Conservation (phyloP, 371 early-diverging fungal genomes). For the Circinella minor region DNA sequence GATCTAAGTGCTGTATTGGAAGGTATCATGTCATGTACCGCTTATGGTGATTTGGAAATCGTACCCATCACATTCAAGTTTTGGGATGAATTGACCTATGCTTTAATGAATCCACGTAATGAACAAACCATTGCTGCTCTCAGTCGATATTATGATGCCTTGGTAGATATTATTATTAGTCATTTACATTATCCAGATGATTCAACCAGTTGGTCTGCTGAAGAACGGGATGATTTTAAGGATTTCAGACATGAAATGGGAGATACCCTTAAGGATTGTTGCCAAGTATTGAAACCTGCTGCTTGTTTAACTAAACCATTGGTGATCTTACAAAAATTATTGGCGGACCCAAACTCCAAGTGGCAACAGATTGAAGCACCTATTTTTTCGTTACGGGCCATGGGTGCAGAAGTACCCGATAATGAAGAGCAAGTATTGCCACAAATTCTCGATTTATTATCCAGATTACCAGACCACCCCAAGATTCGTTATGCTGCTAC, state of each 20-base stretch:
- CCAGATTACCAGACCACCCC: slow-evolving; percentile 85
- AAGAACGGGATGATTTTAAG: slow-evolving; percentile 92
- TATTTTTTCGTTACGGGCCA: slow-evolving; percentile 88
- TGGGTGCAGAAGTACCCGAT: slow-evolving; percentile 83
- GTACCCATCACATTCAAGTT: slow-evolving; percentile 83
- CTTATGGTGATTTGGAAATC: slow-evolving; percentile 69
- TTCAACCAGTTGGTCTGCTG: slow-evolving; percentile 71
- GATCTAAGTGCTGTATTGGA: slow-evolving; percentile 71
- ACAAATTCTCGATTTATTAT: slow-evolving; percentile 86
- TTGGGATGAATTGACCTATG: slow-evolving; percentile 83
- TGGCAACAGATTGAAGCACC: slow-evolving; percentile 97
- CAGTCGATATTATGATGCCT: slow-evolving; percentile 63
- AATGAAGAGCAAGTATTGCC: slow-evolving; percentile 81
- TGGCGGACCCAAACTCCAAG: slow-evolving; percentile 39
- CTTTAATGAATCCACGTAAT: slow-evolving; percentile 55
- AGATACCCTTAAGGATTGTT: slow-evolving; percentile 96
- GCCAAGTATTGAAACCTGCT: slow-evolving; percentile 77
- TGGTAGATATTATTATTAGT: slow-evolving; percentile 82
- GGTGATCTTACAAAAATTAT: slow-evolving; percentile 36
- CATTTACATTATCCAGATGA: slow-evolving; percentile 87
- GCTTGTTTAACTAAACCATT: slow-evolving; percentile 78
- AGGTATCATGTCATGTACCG: slow-evolving; percentile 75
- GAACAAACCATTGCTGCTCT: slow-evolving; percentile 55
- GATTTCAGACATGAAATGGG: slow-evolving; percentile 96
- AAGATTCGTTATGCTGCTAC: slow-evolving; percentile 94